A percentile compares a stretch with the other conserved stretches of the same genome.
These are phyloP conservation scores for Aureobasidium zeae DNA, from an alignment of 2,329 filamentous ascomycete genomes.

Conservation along the genomic window DNA sequence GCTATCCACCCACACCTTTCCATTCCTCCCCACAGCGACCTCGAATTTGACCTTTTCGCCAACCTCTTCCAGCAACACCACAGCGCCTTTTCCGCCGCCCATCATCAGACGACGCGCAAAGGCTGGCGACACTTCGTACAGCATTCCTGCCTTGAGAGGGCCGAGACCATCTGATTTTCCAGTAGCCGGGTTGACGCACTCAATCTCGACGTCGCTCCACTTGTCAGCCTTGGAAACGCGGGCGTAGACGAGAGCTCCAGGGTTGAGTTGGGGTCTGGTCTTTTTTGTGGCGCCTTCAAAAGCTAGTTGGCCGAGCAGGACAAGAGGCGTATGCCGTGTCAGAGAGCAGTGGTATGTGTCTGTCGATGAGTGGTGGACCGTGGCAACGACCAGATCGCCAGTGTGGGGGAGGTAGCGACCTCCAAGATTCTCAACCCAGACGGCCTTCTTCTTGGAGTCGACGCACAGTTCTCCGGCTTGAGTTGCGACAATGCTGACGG, in stretches of 20 bases:
- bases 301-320: constrained; percentile 73
- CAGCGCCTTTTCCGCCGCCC: constrained; percentile 51
- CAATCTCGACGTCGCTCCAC: constrained; percentile 81
- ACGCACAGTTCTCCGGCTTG: constrained; percentile 58
- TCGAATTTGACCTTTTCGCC: constrained; percentile 81
- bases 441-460: constrained; percentile 63
- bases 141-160: constrained; percentile 73
- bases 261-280: constrained; percentile 66
- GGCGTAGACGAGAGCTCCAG: constrained; percentile 79
- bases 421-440: constrained; percentile 61
- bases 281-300: constrained; percentile 92
- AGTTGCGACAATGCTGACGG: constrained; percentile 60
- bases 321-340: constrained; percentile 52
- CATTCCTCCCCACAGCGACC: constrained; percentile 87
- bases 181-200: constrained; percentile 77
- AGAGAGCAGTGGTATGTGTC: constrained; percentile 76
- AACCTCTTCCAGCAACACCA: constrained; percentile 71
- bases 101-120: constrained; percentile 71
- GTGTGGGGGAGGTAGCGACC: constrained; percentile 69
- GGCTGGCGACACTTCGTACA: constrained; percentile 68
- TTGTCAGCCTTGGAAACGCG: constrained; percentile 68
- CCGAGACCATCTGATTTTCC: constrained; percentile 85
- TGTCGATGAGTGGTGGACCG: constrained; percentile 62
- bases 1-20: constrained; percentile 82
- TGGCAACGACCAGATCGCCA: constrained; percentile 85